Evolutionary conservation across 2,329 filamentous ascomycete species (phyloP).

Genomic region (Diplodia corticola): DNA sequence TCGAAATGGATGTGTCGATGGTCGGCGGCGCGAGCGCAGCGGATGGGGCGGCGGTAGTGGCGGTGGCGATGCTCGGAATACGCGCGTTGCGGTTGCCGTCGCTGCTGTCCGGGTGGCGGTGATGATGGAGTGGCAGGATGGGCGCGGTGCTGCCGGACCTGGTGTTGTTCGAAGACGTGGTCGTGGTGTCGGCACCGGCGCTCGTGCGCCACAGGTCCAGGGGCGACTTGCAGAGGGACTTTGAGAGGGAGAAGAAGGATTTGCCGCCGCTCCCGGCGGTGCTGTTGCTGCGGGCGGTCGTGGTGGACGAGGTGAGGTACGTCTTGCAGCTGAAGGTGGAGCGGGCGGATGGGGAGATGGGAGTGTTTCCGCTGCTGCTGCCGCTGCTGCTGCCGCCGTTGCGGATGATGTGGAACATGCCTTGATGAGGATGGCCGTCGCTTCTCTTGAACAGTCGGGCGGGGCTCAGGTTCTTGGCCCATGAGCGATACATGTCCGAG

Average conservation of each 20-base stretch:
- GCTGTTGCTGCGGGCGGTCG: not conserved
- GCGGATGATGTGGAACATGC: not conserved
- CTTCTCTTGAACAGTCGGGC: not conserved
- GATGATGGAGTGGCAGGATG: not conserved
- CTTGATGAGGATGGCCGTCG: not conserved
- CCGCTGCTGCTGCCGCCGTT: not conserved
- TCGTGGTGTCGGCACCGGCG: not conserved
- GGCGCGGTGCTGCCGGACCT: not conserved
- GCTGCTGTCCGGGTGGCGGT: not conserved
- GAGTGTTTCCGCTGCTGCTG: not conserved
- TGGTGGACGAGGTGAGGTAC: not conserved
- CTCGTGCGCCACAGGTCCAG: not conserved
- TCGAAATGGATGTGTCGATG: slow-evolving; percentile 1
- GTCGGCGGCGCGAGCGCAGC: not conserved
- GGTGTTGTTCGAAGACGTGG: not conserved
- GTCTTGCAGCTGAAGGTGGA: slow-evolving; percentile 4
- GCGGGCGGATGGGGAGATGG: not conserved
- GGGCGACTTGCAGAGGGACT: not conserved
- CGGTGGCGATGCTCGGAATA: not conserved
- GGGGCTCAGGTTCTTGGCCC: slow-evolving; percentile 47
- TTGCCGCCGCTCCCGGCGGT: not conserved
- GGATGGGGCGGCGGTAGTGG: not conserved
- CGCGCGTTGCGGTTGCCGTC: not conserved
- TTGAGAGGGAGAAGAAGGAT: not conserved
- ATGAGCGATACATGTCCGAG: slow-evolving; percentile 53